A percentile compares a stretch with the other conserved stretches of the same genome.
Conservation (phyloP, 768 basidiomycete species). For the Hygrocybe coccinea region DNA sequence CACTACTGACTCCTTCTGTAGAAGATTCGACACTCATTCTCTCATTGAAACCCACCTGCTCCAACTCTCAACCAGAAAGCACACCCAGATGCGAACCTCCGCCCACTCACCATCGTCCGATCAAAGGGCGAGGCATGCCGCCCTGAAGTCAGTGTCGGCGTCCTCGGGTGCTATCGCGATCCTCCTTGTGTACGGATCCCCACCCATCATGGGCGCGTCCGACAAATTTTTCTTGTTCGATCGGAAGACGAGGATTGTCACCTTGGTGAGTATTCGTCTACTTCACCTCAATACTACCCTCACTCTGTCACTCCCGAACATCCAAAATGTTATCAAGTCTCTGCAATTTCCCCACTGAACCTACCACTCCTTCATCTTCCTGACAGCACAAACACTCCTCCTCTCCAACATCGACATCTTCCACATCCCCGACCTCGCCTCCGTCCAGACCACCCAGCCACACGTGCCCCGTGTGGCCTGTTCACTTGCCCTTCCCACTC, state of each 20-base stretch:
- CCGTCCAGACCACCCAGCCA: not conserved
- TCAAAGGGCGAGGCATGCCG: conserved; percentile 1
- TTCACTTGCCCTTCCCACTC: conserved; percentile 17
- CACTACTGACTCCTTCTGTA: not conserved
- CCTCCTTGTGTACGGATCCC: conserved; percentile 25
- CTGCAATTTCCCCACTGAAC: conserved; percentile 19
- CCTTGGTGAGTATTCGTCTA: conserved; percentile 27
- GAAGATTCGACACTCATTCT: not conserved
- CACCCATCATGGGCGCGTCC: conserved; percentile 5
- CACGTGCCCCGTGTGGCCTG: not conserved
- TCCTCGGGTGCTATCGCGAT: conserved; percentile 43
- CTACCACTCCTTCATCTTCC: conserved; percentile 31
- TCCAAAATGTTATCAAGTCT: conserved; percentile 3
- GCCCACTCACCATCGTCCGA: conserved; percentile 4
- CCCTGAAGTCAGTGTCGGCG: conserved; percentile 40
- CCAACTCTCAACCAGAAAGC: conserved; percentile 19
- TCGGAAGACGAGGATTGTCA: conserved; percentile 37
- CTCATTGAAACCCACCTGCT: conserved; percentile 12
- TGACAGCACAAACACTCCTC: conserved; percentile 30
- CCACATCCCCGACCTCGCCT: conserved; percentile 22
- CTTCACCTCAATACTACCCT: too few relatives aligned
- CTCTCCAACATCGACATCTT: conserved; percentile 39
- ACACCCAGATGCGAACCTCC: conserved; percentile 13
- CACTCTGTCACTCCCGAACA: not conserved
- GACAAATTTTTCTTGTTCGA: conserved; percentile 39